These are phyloP conservation scores for Calonectria henricotiae DNA, from an alignment of 2,329 filamentous ascomycete genomes.

Conservation along the genomic window DNA sequence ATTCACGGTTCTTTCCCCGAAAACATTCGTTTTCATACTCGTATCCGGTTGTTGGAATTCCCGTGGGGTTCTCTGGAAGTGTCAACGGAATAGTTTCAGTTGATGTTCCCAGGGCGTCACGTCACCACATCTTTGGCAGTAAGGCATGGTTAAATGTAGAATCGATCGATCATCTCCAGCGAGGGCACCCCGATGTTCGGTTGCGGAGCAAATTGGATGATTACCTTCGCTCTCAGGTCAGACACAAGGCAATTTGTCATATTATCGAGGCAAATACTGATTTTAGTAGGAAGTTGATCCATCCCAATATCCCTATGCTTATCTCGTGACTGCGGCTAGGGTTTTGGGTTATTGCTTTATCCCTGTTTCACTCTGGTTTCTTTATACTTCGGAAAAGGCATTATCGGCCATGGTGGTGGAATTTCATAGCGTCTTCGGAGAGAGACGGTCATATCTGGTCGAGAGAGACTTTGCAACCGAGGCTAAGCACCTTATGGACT, in stretches of 20 bases:
- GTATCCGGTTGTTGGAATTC: conserved; percentile 79
- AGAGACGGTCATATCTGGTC: conserved; percentile 67
- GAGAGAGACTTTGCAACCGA: conserved; percentile 51
- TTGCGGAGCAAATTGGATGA: conserved; percentile 75
- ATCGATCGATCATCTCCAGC: conserved; percentile 74
- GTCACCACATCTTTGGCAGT: conserved; percentile 51
- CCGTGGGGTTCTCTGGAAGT: conserved; percentile 74
- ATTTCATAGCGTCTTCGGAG: conserved; percentile 84
- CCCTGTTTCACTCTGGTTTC: conserved; percentile 85
- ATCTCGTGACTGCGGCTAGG: conserved; percentile 79
- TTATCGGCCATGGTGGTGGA: conserved; percentile 80
- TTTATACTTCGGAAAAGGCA: conserved; percentile 74
- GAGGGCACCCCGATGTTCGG: conserved; percentile 68
- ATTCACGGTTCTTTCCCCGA: conserved; percentile 78
- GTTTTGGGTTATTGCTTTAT: conserved; percentile 83
- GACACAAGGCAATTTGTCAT: conserved; percentile 33
- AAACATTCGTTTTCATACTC: conserved; percentile 80
- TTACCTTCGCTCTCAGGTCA: conserved; percentile 73
- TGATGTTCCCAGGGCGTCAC: conserved; percentile 51
- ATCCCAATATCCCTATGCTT: conserved; percentile 76
- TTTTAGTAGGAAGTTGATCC: conserved; percentile 70
- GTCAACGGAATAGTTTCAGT: conserved; percentile 72
- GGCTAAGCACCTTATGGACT: conserved; percentile 35
- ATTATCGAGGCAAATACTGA: conserved; percentile 36
- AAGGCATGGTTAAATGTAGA: conserved; percentile 73